Evolutionary conservation across 768 basidiomycete species (phyloP).

Genomic region (Arthromyces matolae): DNA sequence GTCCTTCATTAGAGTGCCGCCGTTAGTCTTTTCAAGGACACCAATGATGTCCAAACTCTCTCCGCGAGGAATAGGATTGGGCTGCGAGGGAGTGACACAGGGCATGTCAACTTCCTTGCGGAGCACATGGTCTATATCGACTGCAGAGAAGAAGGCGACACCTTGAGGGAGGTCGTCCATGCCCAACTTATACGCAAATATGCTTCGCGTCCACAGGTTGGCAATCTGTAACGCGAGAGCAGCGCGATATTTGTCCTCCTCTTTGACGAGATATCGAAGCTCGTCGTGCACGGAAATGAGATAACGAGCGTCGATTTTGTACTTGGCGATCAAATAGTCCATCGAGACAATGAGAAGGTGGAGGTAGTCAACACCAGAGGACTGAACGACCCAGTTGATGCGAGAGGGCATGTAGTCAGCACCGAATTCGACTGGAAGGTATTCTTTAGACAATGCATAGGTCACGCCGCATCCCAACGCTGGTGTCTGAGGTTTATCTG

Average conservation of each 20-base stretch:
- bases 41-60: constrained; percentile 73
- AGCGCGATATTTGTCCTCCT: constrained; percentile 86
- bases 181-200: constrained; percentile 90
- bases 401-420: constrained; percentile 91
- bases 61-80: constrained; percentile 77
- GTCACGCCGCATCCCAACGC: constrained; percentile 94
- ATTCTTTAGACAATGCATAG: constrained; percentile 85
- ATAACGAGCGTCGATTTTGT: constrained; percentile 86
- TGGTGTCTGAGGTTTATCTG: constrained; percentile 84
- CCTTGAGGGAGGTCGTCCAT: constrained; percentile 96
- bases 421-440: constrained; percentile 77
- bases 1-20: constrained; percentile 62
- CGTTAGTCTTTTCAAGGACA: constrained; percentile 63
- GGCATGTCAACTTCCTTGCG: constrained; percentile 97
- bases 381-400: constrained; percentile 99
- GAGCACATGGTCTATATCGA: constrained; percentile 87
- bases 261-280: constrained; percentile 86
- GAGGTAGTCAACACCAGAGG: constrained; percentile 96
- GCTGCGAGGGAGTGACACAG: constrained; percentile 92
- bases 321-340: constrained; percentile 79
- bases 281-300: constrained; percentile 98
- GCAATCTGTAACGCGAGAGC: constrained; percentile 92
- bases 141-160: constrained; percentile 95
- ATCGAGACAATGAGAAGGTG: constrained; percentile 95
- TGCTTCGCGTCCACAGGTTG: constrained; percentile 89